phyloP scores from a whole-genome alignment of 768 basidiomycete genomes.

The Pulveroboletus sp. region DNA sequence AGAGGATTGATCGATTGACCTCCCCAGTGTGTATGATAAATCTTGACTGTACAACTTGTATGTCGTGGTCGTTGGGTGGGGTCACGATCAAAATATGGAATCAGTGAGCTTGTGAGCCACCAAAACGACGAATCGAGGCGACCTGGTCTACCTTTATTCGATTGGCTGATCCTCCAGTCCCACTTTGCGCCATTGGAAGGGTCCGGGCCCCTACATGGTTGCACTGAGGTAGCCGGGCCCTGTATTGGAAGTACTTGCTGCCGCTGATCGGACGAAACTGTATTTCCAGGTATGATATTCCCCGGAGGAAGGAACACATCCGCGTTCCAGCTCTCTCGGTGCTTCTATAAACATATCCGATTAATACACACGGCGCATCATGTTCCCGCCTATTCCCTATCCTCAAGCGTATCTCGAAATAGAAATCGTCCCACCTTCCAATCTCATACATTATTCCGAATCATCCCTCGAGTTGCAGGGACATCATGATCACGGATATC shows the following conservation, averaged over 20 bases:
- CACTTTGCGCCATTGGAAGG: too few species aligned
- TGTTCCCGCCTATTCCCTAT: background rate
- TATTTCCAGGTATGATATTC: too few species aligned
- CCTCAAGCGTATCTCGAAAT: background rate
- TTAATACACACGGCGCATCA: background rate
- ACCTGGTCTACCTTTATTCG: background rate
- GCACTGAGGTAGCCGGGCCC: background rate
- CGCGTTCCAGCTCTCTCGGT: background rate
- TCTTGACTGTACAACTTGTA: background rate
- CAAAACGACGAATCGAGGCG: too few species aligned
- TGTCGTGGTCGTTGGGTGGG: background rate
- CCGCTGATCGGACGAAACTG: background rate
- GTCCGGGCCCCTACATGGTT: background rate
- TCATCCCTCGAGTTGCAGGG: background rate
- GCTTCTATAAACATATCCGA: background rate
- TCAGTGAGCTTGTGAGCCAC: too few species aligned
- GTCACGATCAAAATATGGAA: too few species aligned
- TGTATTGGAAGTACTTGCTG: background rate
- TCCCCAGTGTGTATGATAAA: background rate
- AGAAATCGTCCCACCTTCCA: background rate
- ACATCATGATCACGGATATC: background rate
- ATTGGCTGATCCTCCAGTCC: background rate
- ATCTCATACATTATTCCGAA: background rate
- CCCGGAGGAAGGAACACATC: too few species aligned
- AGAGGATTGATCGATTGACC: background rate